Evolutionary conservation across 768 basidiomycete species (phyloP).

Genomic region (Russula olivacea): DNA sequence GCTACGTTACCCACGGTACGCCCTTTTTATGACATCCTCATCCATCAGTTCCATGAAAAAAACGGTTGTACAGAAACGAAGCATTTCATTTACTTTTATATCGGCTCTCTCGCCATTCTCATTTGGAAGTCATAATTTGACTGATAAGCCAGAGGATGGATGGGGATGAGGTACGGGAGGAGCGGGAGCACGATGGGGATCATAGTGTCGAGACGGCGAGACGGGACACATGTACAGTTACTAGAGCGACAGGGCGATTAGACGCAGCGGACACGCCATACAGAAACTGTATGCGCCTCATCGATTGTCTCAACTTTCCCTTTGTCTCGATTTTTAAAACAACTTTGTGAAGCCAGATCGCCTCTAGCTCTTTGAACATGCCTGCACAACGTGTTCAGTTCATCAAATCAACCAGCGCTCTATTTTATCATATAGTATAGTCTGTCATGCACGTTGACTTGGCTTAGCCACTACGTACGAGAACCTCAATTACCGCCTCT

Average conservation of each 20-base stretch:
- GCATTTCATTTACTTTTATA: conserved; percentile 98
- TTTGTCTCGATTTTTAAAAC: background rate
- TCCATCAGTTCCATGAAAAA: background rate
- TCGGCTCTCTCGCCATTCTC: conserved; percentile 87
- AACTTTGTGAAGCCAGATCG: background rate
- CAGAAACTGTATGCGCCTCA: conserved; percentile 3
- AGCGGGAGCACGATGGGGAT: background rate
- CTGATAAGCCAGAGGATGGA: background rate
- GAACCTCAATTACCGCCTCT: conserved; percentile 25
- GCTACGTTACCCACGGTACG: conserved; percentile 93
- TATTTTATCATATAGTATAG: background rate
- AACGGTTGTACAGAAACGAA: conserved; percentile 72
- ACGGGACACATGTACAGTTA: background rate
- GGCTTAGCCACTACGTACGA: conserved; percentile 19
- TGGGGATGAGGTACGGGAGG: background rate
- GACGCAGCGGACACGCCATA: conserved; percentile 9
- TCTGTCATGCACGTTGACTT: background rate
- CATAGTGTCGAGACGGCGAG: background rate
- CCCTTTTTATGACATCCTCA: conserved; percentile 12
- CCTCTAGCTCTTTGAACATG: conserved; percentile 10
- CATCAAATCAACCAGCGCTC: conserved; percentile 5
- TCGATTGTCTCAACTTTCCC: conserved; percentile 10
- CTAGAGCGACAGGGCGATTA: conserved; percentile 1
- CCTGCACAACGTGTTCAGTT: conserved; percentile 12
- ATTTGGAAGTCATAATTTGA: conserved; percentile 78